phyloP scores from a whole-genome alignment of 768 basidiomycete species.

The Pleurotus ostreatus region DNA sequence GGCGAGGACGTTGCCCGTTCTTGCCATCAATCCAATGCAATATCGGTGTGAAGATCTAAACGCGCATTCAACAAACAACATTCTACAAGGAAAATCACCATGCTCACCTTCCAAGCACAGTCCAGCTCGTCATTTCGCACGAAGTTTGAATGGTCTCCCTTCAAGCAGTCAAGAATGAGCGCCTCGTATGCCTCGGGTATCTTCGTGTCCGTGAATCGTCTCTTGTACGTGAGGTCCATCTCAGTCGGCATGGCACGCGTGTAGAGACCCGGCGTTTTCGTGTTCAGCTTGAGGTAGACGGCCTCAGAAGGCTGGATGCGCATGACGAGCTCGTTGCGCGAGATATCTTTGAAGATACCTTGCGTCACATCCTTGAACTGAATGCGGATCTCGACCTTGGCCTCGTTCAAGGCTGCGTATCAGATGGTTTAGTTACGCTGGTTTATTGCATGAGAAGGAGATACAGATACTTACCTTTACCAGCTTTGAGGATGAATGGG shows the following conservation, averaged over 20 bases:
- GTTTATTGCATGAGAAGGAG: too few relatives aligned
- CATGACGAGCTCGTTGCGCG: slow-evolving; percentile 95
- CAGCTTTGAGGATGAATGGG: slow-evolving; percentile 96
- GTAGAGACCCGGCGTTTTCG: slow-evolving; percentile 88
- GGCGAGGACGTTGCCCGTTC: slow-evolving; percentile 62
- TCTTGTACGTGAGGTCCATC: slow-evolving; percentile 98
- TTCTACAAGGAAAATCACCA: background rate
- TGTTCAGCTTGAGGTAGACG: slow-evolving; percentile 95
- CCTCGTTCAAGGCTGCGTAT: slow-evolving; percentile 85
- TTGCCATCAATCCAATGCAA: slow-evolving; percentile 93
- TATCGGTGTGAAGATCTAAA: slow-evolving; percentile 89
- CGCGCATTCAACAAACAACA: background rate
- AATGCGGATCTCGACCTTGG: slow-evolving; percentile 96
- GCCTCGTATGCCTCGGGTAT: slow-evolving; percentile 98
- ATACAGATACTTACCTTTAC: slow-evolving; percentile 64
- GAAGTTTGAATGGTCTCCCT: slow-evolving; percentile 99
- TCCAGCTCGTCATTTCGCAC: slow-evolving; percentile 97
- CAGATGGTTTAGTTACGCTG: background rate
- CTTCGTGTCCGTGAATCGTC: slow-evolving; percentile 82
- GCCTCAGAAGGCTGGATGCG: slow-evolving; percentile 97
- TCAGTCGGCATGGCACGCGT: slow-evolving; percentile 92
- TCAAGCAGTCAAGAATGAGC: slow-evolving; percentile 91
- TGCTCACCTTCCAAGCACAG: slow-evolving; percentile 89
- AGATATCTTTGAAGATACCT: slow-evolving; percentile 95
- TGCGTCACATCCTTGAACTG: slow-evolving; percentile 98